Base-by-base conservation (phyloP, 495 filamentous ascomycete genomes). In the Aspergillus coremiiformis region DNA sequence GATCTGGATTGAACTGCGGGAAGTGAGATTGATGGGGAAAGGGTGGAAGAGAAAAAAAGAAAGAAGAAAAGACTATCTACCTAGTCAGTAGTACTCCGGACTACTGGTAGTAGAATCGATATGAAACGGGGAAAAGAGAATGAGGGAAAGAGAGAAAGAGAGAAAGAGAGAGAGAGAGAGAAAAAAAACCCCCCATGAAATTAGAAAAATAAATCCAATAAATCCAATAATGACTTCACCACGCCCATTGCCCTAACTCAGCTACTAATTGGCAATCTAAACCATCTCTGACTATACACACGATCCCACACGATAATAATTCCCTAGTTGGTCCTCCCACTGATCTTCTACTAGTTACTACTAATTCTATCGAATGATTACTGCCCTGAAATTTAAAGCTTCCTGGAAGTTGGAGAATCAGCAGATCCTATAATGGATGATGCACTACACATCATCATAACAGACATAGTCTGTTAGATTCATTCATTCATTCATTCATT, bases 131-230 rank as follows among this genome's bases (percentile, higher is more conserved):
- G 20, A 21, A 30, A 29, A 14, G 26, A 50, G 8, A 27, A 20
- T 11, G 35, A 50, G 8, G 12, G 11, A 23, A 5, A 15, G 15
- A 30, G 20, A 29, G 10, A 35, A 8, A 49, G 19, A 20, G 39
- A 49, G 39, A 39, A 39, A 49, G 39, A 49, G 12, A 49, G 39
- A 15, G 12, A 23, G n/a, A 30, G 12, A 49, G 39, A 49, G 23
- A 39, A 49, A 49, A 49, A 22, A 49, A 49, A 15, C n/a, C n/a
- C n/a, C n/a, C n/a, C n/a, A n/a, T n/a, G n/a, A n/a, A n/a, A n/a
- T n/a, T n/a, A n/a, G n/a, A n/a, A n/a, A n/a, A n/a, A n/a, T n/a
- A n/a, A n/a, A n/a, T n/a, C n/a, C n/a, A n/a, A n/a, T n/a, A n/a
- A n/a, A n/a, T n/a, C n/a, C n/a, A n/a, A n/a, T n/a, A n/a, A n/a